Evolutionary conservation across 441 rosid species (phyloP), one percentile per base, ranked within the genome.

Genomic region (Croton setiger): DNA sequence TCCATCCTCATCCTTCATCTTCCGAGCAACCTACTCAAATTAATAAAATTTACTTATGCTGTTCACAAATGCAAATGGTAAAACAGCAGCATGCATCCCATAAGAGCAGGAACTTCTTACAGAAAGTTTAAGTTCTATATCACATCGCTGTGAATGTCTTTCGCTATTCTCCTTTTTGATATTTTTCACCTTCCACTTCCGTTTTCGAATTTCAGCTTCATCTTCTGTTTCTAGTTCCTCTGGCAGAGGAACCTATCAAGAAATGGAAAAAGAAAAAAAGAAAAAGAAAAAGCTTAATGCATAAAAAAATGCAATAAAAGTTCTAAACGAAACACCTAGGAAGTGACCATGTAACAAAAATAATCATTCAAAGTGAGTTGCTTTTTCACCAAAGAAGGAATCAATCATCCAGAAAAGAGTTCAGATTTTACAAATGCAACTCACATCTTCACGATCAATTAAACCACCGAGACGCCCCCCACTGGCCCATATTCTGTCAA

Each of bases 141-240:
- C 98, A 78, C 99, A 96, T 18, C 98, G 92, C 78, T 90, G 94
- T 9, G 98, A 87, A 84, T 96, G 94, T 83, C 96, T 86, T 86
- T 96, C 98, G 20, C 64, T 74, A 71, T 96, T 96, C 76, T 84
- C 82, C 77, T 93, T 96, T 66, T 79, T 87, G 39, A 78, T 81
- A 52, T 64, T 74, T 76, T 82, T 87, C 21, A 82, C 47, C 80
- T 86, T 89, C 97, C 97, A 90, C 76, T 79, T 96, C 99, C 99
- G 90, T 75, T 88, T 83, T 74, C 76, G 80, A 64, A 84, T 58
- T 75, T 81, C 86, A 58, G 72, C 74, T 68, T 76, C 88, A 73
- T 93, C 98, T 70, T 86, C 98, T 64, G 86, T 87, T 55, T 76
- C 82, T 4, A 86, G 96, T 77, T 90, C 79, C 77, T 85, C 91